Base-by-base conservation (phyloP, 768 basidiomycete genomes). In the Lactifluus rugatus region DNA sequence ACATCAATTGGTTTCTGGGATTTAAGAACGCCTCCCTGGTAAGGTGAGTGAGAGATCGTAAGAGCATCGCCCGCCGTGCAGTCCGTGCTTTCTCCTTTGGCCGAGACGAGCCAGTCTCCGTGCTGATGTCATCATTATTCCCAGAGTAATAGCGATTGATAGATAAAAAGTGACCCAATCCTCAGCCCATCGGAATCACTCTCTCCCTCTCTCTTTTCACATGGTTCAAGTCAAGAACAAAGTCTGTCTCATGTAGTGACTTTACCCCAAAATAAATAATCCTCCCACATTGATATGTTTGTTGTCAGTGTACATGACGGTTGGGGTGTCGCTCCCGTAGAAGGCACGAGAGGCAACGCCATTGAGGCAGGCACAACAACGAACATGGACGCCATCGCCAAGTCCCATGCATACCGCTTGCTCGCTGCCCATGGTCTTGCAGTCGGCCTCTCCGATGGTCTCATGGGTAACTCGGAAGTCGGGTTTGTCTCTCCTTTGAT, bases 401-500 rank as follows among this genome's bases (percentile, higher is more conserved):
- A 87, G 66, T 78, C 85, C 5, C 81, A 94, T 70, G 80, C 82
- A 60, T 81, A 82, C 66, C 80, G 87, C 48, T 79, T 79, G 14
- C 78, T 97, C 19, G 74, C 80, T 16, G 94, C 94, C 2, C 91
- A 93, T 62, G 93, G 93, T 11, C 77, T 89, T n/a, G 87, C 93
- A 6, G 94, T 96, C 5, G 93, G 93, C 1, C 77, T 97, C 54
- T 90, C 78, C 66, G 94, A 96, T 45, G 94, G 93, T 0, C 80
- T 96, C 54, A 97, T 97, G 94, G 94, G 93, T 16, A 95, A 97
- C 75, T 95, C 93, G 2, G 93, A 97, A 74, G 93, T 96, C 62
- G 94, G 93, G 90, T 93, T 67, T 57, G 89, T 74, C 6, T 41
- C 13, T 25, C 9, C 5, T 37, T 47, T 47, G 9, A 23, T 57